Evolutionary conservation across 805 yeast species (phyloP).

Genomic region (Phaffomyces opuntiae): DNA sequence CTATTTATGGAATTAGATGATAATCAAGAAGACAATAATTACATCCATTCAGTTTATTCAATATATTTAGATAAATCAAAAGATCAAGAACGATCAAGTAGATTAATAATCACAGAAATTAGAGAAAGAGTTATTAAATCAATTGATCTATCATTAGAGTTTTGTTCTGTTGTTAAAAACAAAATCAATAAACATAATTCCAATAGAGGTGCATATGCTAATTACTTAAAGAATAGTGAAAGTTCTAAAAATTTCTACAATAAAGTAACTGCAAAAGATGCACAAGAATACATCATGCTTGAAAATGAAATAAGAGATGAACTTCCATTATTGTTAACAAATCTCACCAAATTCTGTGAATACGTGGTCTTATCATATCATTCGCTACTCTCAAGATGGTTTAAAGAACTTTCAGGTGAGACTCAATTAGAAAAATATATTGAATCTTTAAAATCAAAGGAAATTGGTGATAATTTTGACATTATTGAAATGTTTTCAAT

Average conservation of each 20-base stretch:
- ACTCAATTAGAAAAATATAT: constrained; percentile 21
- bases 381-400: constrained; percentile 22
- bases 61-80: constrained; percentile 23
- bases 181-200: constrained; percentile 26
- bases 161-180: constrained; percentile 19
- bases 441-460: constrained; percentile 11
- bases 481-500: constrained; percentile 28
- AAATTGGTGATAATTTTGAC: constrained; percentile 29
- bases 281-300: constrained; percentile 16
- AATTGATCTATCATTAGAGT: constrained; percentile 17
- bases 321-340: constrained; percentile 23
- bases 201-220: constrained; percentile 28
- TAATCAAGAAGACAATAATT: constrained; percentile 10
- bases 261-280: constrained; percentile 8
- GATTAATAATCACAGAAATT: constrained; percentile 21
- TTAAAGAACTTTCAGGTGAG: constrained; percentile 26
- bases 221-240: constrained; percentile 9
- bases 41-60: constrained; percentile 23
- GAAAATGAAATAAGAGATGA: constrained; percentile 24
- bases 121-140: constrained; percentile 25
- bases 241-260: constrained; percentile 1
- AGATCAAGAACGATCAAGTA: constrained; percentile 23
- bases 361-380: constrained; percentile 20
- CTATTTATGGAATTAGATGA: constrained; percentile 23
- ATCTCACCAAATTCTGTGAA: constrained; percentile 11